These are phyloP conservation scores for Pseudevernia furfuracea DNA, from an alignment of 495 filamentous ascomycete species.

Conservation along the genomic window DNA sequence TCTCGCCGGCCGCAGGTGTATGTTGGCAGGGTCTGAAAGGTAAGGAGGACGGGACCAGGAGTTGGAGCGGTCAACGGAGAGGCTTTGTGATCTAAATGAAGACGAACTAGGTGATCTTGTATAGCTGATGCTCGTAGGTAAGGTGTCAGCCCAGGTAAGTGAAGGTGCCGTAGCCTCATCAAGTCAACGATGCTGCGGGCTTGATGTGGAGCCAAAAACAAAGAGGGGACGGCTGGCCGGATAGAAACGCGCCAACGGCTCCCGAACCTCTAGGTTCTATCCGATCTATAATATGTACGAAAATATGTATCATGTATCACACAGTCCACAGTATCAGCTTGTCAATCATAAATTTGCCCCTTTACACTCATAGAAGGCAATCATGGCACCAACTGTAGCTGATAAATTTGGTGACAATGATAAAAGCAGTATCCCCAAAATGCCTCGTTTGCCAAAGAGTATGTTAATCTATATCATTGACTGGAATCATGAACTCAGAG, in stretches of 20 bases:
- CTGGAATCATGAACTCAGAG: constrained; percentile 16
- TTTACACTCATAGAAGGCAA: not conserved
- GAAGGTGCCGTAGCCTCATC: constrained; percentile 47
- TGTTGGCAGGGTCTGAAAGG: constrained; percentile 74
- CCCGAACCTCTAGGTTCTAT: not conserved
- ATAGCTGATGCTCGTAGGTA: constrained; percentile 41
- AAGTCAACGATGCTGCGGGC: not conserved
- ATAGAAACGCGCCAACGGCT: not conserved
- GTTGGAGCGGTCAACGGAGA: constrained; percentile 36
- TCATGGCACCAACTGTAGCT: constrained; percentile 7
- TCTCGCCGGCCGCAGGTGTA: constrained; percentile 90
- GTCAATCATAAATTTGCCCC: too few species aligned
- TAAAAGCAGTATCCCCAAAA: constrained; percentile 32
- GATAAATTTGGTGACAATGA: not conserved
- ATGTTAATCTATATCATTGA: constrained; percentile 18
- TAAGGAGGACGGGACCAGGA: constrained; percentile 64
- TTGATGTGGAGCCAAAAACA: constrained; percentile 40
- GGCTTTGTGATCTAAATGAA: constrained; percentile 35
- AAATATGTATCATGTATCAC: too few species aligned
- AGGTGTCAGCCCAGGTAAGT: constrained; percentile 52
- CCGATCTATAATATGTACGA: too few species aligned
- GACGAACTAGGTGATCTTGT: constrained; percentile 43
- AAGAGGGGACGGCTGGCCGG: not conserved
- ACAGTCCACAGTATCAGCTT: too few species aligned
- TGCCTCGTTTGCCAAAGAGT: constrained; percentile 44